These are phyloP conservation scores for Phoma sp. DNA, from an alignment of 2,329 filamentous ascomycete genomes.

Conservation along the genomic window DNA sequence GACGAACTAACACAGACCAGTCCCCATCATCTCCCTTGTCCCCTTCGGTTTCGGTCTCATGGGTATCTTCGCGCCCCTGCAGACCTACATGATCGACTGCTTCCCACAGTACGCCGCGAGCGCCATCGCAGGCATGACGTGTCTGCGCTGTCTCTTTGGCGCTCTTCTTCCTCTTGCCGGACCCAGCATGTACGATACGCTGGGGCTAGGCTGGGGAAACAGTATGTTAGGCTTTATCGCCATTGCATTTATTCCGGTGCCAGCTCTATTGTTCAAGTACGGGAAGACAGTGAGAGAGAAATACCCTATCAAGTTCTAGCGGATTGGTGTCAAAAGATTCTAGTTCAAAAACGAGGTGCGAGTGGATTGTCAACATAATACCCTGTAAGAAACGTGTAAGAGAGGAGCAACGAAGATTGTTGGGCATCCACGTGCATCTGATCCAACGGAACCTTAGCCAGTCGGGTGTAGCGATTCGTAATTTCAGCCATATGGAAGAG, in stretches of 20 bases:
- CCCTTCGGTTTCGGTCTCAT: constrained; percentile 46
- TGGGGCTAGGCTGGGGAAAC: constrained; percentile 48
- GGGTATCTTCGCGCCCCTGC: constrained; percentile 42
- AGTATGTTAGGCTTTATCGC: constrained; percentile 45
- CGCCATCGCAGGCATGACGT: constrained; percentile 43
- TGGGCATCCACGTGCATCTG: too few relatives aligned
- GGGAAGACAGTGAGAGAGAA: constrained; percentile 38
- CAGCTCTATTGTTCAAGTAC: constrained; percentile 42
- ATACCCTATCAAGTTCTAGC: constrained; percentile 32
- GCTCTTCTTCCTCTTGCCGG: constrained; percentile 45
- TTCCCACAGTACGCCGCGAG: constrained; percentile 46
- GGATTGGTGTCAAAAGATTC: too few relatives aligned
- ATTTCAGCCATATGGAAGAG: too few relatives aligned
- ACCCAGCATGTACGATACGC: constrained; percentile 39
- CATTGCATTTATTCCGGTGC: constrained; percentile 43
- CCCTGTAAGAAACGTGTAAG: background rate
- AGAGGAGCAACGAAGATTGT: too few relatives aligned
- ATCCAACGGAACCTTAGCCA: too few relatives aligned
- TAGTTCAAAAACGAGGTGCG: too few relatives aligned
- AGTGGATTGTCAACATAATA: background rate
- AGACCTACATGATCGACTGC: constrained; percentile 48
- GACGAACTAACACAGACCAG: constrained; percentile 1
- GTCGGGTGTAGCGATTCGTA: too few relatives aligned
- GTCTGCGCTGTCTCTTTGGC: constrained; percentile 42
- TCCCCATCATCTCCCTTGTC: constrained; percentile 48